Percentiles rank a stretch among this genome's conserved stretches.
These are phyloP conservation scores for Saksenaea vasiformis DNA, from an alignment of 371 early-diverging fungal species.

Conservation along the genomic window DNA sequence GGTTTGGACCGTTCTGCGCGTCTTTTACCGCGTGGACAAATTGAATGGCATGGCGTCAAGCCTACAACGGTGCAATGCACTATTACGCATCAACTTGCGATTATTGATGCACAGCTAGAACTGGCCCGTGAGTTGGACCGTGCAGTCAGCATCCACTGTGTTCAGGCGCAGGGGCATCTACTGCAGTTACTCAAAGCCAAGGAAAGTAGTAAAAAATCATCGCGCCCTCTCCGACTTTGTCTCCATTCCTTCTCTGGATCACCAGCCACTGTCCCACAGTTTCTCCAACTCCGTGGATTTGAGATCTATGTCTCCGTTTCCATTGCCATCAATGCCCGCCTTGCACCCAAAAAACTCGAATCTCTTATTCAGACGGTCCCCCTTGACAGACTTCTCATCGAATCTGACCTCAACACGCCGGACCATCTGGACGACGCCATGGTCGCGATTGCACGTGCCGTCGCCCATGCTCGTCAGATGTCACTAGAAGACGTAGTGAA, in stretches of 20 bases:
- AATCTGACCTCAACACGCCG: slow-evolving; percentile 79
- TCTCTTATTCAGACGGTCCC: slow-evolving; percentile 66
- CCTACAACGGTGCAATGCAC: slow-evolving; percentile 51
- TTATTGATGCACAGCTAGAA: slow-evolving; percentile 70
- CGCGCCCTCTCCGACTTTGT: slow-evolving; percentile 54
- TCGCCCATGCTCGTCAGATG: slow-evolving; percentile 74
- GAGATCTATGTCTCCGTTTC: slow-evolving; percentile 68
- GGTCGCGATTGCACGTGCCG: slow-evolving; percentile 57
- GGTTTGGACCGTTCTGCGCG: slow-evolving; percentile 81
- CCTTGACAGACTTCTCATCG: slow-evolving; percentile 76
- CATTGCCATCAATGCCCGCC: slow-evolving; percentile 58
- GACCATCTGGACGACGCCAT: slow-evolving; percentile 56
- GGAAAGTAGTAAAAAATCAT: slow-evolving; percentile 18
- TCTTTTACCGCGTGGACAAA: slow-evolving; percentile 51
- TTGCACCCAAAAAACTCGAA: slow-evolving; percentile 47
- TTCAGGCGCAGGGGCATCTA: slow-evolving; percentile 76
- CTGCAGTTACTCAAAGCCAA: slow-evolving; percentile 50
- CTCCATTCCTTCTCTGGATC: slow-evolving; percentile 89
- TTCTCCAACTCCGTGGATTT: slow-evolving; percentile 51
- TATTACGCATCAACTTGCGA: slow-evolving; percentile 65
- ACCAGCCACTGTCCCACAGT: slow-evolving; percentile 66
- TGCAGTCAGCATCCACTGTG: slow-evolving; percentile 82
- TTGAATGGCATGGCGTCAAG: slow-evolving; percentile 49
- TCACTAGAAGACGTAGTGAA: slow-evolving; percentile 52
- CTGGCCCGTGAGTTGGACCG: slow-evolving; percentile 71